Base-by-base conservation (phyloP, 2,329 filamentous ascomycete genomes). In the Sporothrix inflata region DNA sequence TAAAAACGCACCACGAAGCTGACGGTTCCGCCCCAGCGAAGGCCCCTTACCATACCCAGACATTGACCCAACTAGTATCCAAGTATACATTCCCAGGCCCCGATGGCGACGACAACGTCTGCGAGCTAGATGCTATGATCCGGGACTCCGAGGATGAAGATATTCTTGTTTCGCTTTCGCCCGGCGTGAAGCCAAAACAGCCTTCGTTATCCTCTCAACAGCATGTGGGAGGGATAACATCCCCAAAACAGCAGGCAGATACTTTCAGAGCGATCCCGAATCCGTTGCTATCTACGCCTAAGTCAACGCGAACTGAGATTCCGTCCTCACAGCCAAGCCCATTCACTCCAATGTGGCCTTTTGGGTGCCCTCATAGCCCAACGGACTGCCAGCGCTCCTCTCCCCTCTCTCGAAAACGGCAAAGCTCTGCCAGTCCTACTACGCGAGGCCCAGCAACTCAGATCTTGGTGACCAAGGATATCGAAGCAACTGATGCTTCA, bases 311-410 rank as follows among this genome's bases (percentile, higher is more conserved):
- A 51, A 76, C 75, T 47, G 83, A 85, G 74, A 82, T 86, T 7
- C 84, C 84, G 1, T 84, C 84, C 0, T 86, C 85, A 0, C 81
- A 82, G 73, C 80, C 81, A 3, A 83, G 83, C 7, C 83, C 83
- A 0, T 80, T 81, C 21, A 83, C 82, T 2, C 79, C 82, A 0
- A 80, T 83, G 77, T 74, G 85, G 0, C 81, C 83, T 77, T 74
- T 85, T 5, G 79, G 78, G 1, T 77, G 82, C 8, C 84, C 84
- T 72, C 82, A 80, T 47, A 78, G 72, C 51, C 69, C 68, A 1
- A 14, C 53, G 4, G 60, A 42, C 11, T 42, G 27, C 7, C 21
- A 53, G 7, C 68, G 38, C 0, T 60, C 69, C 4, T 74, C 74
- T 2, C 73, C 74, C 2, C 30, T 73, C 6, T 51, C 70, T 24